Base-by-base conservation (phyloP, 257 asterid genomes). In the Anisodus acutangulus region DNA sequence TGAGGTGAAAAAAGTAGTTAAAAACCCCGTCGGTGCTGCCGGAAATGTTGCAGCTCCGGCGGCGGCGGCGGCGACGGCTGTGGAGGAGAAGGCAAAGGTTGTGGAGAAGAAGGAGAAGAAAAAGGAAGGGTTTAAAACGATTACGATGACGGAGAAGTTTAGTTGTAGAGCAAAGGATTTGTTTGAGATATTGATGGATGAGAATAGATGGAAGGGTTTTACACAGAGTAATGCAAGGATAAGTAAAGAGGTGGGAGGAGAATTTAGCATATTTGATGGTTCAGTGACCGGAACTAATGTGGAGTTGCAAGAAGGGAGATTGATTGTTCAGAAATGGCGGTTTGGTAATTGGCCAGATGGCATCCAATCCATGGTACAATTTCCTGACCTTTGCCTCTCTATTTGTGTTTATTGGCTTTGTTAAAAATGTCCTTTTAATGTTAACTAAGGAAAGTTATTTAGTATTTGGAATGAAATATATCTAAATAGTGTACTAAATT, bases 261-360 rank as follows among this genome's bases (percentile, higher is more conserved):
- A 96, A 82, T 91, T 94, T 85, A 92, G 91, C 63, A 94, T 96
- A 43, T 96, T 96, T 22, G 98, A 94, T 84, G 98, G 98, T 8
- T 92, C 98, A 0, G 98, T 96, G 83, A 92, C 94, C 11, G 95
- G 97, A 88, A 91, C 82, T 22, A 96, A 93, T 79, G 82, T 93
- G 83, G 99, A 96, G 91, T 82, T 96, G 92, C 90, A 91, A 84
- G 98, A 91, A 64, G 98, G 95, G 43, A 93, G 91, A 87, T 80
- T 93, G 87, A 95, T 95, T 86, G 95, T 89, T 82, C 98, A 95
- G 89, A 92, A 89, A n/a, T 95, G 98, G 98, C 87, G 98, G 86
- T 95, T 95, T 78, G 98, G 98, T 67, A 95, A 90, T 94, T 93
- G 98, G 98, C 95, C 94, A 57, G 98, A 95, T 85, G 98, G 98